Percentiles rank a stretch among this genome's conserved stretches.
Evolutionary conservation across 768 basidiomycete genomes (phyloP).

Genomic region (Pleurotus pulmonarius): DNA sequence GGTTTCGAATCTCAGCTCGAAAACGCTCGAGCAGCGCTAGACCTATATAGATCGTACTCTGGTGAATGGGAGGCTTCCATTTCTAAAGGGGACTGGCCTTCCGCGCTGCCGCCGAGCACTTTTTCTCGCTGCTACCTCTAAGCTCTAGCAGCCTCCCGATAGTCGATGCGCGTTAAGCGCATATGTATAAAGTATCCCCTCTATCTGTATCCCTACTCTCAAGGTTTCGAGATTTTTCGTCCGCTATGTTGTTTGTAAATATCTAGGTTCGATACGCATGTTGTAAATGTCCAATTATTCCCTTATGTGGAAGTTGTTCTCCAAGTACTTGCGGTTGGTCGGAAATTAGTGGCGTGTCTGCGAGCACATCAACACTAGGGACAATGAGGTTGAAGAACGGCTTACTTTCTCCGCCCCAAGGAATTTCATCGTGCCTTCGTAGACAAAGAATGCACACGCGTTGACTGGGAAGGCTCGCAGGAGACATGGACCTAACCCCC

Average conservation of each 20-base stretch:
- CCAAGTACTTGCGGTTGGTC: not conserved
- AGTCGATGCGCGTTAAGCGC: not conserved
- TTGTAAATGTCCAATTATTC: not conserved
- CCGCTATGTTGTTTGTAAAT: not conserved
- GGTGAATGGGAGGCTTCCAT: conserved; percentile 66
- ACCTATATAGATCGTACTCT: conserved; percentile 53
- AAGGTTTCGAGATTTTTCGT: too few relatives aligned
- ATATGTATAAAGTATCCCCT: not conserved
- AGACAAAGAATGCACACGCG: conserved; percentile 75
- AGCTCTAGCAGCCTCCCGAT: conserved; percentile 5
- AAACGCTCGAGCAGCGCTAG: conserved; percentile 63
- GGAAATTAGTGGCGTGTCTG: conserved; percentile 7
- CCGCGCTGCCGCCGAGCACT: conserved; percentile 68
- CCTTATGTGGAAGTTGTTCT: not conserved
- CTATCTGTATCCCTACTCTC: not conserved
- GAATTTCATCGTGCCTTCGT: conserved; percentile 66
- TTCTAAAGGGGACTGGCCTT: conserved; percentile 66
- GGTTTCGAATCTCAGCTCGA: conserved; percentile 50
- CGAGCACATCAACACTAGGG: not conserved
- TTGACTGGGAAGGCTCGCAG: conserved; percentile 78
- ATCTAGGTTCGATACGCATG: not conserved
- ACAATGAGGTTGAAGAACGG: not conserved
- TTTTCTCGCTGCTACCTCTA: conserved; percentile 79
- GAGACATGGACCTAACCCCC: conserved; percentile 65
- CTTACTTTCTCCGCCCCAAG: conserved; percentile 64